Conservation (phyloP, 331 rosid species). For the Malus hybrid region DNA sequence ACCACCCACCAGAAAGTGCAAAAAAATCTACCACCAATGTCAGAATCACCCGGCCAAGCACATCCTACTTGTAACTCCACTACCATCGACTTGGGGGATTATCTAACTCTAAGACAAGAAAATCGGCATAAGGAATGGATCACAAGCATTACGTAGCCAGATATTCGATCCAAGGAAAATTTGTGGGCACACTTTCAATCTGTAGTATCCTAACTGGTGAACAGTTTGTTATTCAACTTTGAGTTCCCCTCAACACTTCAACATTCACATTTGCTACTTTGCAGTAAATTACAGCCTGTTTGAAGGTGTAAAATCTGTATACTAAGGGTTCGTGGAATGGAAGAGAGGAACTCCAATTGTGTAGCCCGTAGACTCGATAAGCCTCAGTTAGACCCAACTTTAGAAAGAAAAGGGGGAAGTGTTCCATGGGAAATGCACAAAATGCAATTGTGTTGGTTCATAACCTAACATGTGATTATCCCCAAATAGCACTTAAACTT, state of each 20-base stretch:
- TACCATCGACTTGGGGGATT: too few relatives aligned
- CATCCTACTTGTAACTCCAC: too few relatives aligned
- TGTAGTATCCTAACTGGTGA: neutral
- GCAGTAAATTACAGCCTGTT: neutral
- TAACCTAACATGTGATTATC: neutral
- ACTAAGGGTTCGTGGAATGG: neutral
- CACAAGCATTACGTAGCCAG: neutral
- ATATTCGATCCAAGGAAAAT: neutral
- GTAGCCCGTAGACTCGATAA: neutral
- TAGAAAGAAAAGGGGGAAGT: neutral
- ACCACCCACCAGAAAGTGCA: neutral
- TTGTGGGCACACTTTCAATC: neutral
- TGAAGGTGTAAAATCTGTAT: neutral
- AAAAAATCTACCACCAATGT: neutral
- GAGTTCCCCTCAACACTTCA: neutral
- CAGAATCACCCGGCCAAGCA: neutral
- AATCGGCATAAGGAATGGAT: neutral
- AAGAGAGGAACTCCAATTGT: neutral
- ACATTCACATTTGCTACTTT: neutral
- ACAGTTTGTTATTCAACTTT: neutral
- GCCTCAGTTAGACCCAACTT: neutral
- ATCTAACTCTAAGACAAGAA: neutral
- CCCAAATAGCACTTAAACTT: slow-evolving; percentile 28
- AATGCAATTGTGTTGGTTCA: slow-evolving; percentile 1
- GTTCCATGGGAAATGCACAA: neutral